These are phyloP conservation scores for Penicillium bovifimosum DNA, from an alignment of 495 filamentous ascomycete genomes.

Conservation along the genomic window DNA sequence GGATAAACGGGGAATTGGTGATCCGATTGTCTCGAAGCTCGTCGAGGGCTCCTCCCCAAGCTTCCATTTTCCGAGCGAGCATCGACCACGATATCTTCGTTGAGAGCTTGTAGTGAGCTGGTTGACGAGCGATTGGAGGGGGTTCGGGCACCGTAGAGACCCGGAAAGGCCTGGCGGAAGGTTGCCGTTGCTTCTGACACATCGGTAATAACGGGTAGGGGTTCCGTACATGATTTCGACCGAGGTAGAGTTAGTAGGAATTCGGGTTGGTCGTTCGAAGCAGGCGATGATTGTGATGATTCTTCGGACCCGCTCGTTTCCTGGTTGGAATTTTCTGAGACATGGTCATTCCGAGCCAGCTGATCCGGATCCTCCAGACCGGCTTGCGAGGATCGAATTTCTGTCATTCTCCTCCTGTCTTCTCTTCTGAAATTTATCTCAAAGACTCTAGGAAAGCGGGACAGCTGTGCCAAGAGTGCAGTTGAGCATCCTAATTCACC, in stretches of 20 bases:
- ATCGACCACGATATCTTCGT: slow-evolving; percentile 41
- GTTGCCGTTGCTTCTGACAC: slow-evolving; percentile 30
- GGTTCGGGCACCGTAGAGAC: slow-evolving; percentile 35
- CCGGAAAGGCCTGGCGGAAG: slow-evolving; percentile 36
- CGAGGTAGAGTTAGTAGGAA: slow-evolving; percentile 6
- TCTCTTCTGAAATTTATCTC: slow-evolving; percentile 8
- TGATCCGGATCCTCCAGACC: slow-evolving; percentile 30
- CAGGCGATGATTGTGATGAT: slow-evolving; percentile 16
- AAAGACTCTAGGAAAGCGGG: slow-evolving; percentile 12
- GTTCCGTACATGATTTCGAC: slow-evolving; percentile 29
- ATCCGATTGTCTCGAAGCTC: slow-evolving; percentile 30
- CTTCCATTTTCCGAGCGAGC: slow-evolving; percentile 33
- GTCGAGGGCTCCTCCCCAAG: slow-evolving; percentile 23
- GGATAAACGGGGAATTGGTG: slow-evolving; percentile 47
- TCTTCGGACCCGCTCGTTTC: slow-evolving; percentile 22
- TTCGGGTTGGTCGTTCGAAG: slow-evolving; percentile 24
- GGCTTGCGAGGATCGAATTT: slow-evolving; percentile 28
- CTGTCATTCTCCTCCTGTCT: slow-evolving; percentile 31
- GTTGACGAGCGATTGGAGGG: slow-evolving; percentile 43
- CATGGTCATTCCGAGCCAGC: slow-evolving; percentile 25
- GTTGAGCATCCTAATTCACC: slow-evolving; percentile 21
- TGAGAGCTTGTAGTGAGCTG: slow-evolving; percentile 43
- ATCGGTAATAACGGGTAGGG: slow-evolving; percentile 17
- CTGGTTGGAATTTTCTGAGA: slow-evolving; percentile 19
- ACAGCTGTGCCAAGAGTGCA: slow-evolving; percentile 18